Evolutionary conservation across 2,329 filamentous ascomycete genomes (phyloP).

Genomic region (Arthroderma uncinatum): DNA sequence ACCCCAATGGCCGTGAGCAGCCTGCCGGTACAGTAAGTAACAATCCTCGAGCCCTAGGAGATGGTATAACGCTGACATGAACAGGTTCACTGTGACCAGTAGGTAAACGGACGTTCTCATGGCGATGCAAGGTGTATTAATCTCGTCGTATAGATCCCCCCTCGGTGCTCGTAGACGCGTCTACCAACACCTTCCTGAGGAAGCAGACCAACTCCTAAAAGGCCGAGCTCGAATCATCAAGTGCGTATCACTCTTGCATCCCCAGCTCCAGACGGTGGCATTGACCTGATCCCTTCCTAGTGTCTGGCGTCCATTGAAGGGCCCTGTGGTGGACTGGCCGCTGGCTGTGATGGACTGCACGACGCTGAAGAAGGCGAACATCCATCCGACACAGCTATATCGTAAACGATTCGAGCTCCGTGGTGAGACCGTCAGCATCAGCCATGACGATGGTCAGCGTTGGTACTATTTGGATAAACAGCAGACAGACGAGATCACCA

Average conservation of each 20-base stretch:
- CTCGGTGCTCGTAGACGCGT: conserved; percentile 39
- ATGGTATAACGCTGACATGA: neutral
- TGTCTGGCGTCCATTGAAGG: conserved; percentile 63
- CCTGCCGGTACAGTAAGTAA: neutral
- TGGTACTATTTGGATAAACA: conserved; percentile 78
- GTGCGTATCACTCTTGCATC: neutral
- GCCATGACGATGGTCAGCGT: conserved; percentile 48
- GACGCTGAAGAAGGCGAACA: conserved; percentile 48
- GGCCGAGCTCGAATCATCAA: conserved; percentile 75
- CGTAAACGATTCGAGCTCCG: conserved; percentile 43
- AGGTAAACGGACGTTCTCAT: neutral
- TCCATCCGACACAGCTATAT: conserved; percentile 64
- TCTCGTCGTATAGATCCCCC: neutral
- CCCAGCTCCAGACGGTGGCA: too few relatives aligned
- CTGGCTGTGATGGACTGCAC: conserved; percentile 48
- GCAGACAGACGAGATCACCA: conserved; percentile 56
- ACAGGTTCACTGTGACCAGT: neutral
- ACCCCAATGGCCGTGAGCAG: neutral
- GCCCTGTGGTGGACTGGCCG: conserved; percentile 45
- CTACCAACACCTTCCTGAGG: conserved; percentile 50
- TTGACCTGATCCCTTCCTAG: neutral
- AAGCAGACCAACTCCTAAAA: conserved; percentile 54
- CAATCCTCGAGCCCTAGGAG: neutral
- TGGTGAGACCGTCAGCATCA: conserved; percentile 64
- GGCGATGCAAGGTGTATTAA: neutral